Conservation (phyloP, 2,329 filamentous ascomycete genomes). For the Arthroderma uncinatum region DNA sequence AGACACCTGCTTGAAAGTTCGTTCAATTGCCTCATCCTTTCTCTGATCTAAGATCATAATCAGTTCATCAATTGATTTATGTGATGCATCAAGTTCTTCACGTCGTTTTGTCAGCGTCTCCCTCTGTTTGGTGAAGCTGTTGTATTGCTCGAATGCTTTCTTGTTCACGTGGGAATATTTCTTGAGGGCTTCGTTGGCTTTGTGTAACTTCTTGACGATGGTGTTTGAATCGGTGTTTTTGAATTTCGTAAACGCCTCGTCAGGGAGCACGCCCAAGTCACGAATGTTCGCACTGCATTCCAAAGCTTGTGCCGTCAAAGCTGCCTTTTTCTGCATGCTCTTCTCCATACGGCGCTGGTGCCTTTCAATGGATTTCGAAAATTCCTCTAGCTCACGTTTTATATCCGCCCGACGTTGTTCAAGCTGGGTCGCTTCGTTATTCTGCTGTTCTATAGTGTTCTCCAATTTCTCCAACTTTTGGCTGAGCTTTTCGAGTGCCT, state of each 20-base stretch:
- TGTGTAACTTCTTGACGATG: constrained; percentile 66
- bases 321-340: constrained; percentile 75
- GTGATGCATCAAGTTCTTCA: constrained; percentile 74
- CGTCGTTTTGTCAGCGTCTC: constrained; percentile 76
- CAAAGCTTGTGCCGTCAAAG: constrained; percentile 62
- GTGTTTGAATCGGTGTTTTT: constrained; percentile 67
- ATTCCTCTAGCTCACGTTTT: constrained; percentile 61
- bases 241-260: constrained; percentile 88
- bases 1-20: constrained; percentile 96
- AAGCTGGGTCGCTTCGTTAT: constrained; percentile 45
- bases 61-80: constrained; percentile 79
- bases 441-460: constrained; percentile 52
- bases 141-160: constrained; percentile 98
- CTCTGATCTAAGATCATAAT: constrained; percentile 86
- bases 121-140: constrained; percentile 86
- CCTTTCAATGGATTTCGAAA: constrained; percentile 67
- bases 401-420: constrained; percentile 51
- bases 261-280: constrained; percentile 81
- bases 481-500: constrained; percentile 55
- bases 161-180: constrained; percentile 99
- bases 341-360: constrained; percentile 87
- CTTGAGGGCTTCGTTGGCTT: constrained; percentile 84
- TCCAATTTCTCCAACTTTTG: constrained; percentile 65
- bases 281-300: constrained; percentile 83
- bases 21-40: constrained; percentile 96